Conservation (phyloP, 352 stramenopile species). For the Pilasporangium apinafurcum region DNA sequence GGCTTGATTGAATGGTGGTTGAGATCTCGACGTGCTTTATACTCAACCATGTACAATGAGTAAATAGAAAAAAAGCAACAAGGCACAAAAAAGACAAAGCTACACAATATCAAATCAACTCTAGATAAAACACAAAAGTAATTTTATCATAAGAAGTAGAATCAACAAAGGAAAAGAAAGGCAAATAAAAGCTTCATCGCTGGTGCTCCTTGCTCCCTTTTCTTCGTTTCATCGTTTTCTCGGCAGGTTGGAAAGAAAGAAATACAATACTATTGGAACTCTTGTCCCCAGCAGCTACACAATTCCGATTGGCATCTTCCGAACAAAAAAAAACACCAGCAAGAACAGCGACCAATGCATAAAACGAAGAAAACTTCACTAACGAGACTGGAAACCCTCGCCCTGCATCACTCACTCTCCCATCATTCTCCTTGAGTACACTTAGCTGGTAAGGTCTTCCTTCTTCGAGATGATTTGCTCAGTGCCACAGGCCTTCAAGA, state of each 20-base stretch:
- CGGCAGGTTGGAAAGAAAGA: conserved; percentile 11
- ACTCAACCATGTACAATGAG: background rate
- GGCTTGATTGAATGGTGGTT: no score
- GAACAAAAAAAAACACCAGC: background rate
- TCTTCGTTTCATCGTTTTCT: conserved; percentile 3
- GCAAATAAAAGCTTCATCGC: background rate
- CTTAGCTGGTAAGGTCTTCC: conserved; percentile 77
- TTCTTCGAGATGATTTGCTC: conserved; percentile 99
- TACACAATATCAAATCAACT: background rate
- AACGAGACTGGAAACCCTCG: no score
- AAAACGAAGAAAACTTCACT: no score
- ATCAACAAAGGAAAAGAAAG: conserved; percentile 19
- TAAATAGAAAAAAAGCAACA: background rate
- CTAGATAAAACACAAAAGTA: background rate
- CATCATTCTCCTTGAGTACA: no score
- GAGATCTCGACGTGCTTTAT: no score
- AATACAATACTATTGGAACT: conserved; percentile 19
- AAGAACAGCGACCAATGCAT: background rate
- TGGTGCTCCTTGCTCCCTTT: conserved; percentile 2
- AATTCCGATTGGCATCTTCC: background rate
- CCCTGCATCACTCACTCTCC: no score
- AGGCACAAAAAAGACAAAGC: background rate
- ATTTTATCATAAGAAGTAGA: background rate
- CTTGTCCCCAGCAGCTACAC: conserved; percentile 4
- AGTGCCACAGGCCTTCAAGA: conserved; percentile 96